Percentiles rank a stretch among this genome's conserved stretches.
Conservation (phyloP, 306 rosid genomes). For the Prosopis cineraria region DNA sequence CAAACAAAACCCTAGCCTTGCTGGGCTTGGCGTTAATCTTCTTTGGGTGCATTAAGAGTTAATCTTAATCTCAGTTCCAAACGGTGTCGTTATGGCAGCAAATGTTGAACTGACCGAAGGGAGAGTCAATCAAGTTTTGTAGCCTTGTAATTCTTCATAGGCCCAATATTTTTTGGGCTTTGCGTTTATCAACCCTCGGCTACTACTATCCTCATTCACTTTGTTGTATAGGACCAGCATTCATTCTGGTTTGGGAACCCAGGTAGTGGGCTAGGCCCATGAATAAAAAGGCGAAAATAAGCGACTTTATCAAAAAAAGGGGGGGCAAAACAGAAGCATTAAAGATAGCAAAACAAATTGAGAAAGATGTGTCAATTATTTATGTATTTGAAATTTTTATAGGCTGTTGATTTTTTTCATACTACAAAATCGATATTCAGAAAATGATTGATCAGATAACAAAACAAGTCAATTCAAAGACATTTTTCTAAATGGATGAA, state of each 20-base stretch:
- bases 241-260: not conserved
- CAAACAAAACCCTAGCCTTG: not conserved
- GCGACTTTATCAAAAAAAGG: no score
- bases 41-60: no score
- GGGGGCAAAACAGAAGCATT: no score
- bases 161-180: not conserved
- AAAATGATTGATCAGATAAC: not conserved
- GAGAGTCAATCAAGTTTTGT: no score
- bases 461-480: constrained; percentile 6
- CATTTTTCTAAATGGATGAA: not conserved
- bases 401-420: not conserved
- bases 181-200: not conserved
- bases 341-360: not conserved
- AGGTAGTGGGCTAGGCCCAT: not conserved
- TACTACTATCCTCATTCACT: not conserved
- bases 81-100: no score
- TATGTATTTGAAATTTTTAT: not conserved
- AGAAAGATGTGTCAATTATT: no score
- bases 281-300: no score
- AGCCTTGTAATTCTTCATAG: no score
- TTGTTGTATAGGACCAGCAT: no score
- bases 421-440: not conserved
- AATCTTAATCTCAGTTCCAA: no score
- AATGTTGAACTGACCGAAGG: no score
- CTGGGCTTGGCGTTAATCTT: no score